Evolutionary conservation across 2,329 filamentous ascomycete species (phyloP), one percentile per base, ranked within the genome.

Genomic region (Tolypocladium inflatum): DNA sequence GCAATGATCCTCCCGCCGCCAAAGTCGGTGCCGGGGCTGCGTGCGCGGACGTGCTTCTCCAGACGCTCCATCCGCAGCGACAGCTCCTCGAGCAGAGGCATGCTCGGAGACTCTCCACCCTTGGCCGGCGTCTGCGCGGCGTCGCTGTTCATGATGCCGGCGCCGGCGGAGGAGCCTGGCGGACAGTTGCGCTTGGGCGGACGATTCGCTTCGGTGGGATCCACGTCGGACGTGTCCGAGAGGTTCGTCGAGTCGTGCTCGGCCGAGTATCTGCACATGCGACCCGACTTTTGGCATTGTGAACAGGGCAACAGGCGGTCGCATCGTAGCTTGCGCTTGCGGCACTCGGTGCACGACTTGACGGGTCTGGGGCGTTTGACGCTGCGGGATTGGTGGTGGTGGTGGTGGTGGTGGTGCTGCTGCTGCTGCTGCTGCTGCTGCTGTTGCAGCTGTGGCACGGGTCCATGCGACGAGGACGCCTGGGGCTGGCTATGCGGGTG

Each of bases 201-300:
- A 33, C 76, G 71, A 54, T 58, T 61, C 17, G 61, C 54, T 23
- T 72, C 69, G 52, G 63, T 62, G 8, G 65, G 59, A 56, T 78
- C 75, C 48, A 60, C 67, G 54, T 80, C 78, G 26, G 77, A 80
- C n/a, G 67, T 75, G 55, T 82, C 80, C 4, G 80, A 82, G 15
- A 76, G 66, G 62, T 75, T 77, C 39, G 72, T 73, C 10, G 70
- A 72, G 57, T 79, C 77, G 38, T 78, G 75, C 58, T 80, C 77
- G 23, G 78, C 73, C 30, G 78, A 73, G 63, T 83, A 84, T 62
- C 73, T 78, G 70, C 81, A 84, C 43, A 69, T 65, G 41, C 80
- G 78, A 62, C 75, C 77, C n/a, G 80, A 80, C 66, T 81, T 82
- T 55, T 80, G 78, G 65, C 82, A 85, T 66, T 84, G 81, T 7